Evolutionary conservation across 805 yeast species (phyloP).

Genomic region (Hanseniaspora thailandica): DNA sequence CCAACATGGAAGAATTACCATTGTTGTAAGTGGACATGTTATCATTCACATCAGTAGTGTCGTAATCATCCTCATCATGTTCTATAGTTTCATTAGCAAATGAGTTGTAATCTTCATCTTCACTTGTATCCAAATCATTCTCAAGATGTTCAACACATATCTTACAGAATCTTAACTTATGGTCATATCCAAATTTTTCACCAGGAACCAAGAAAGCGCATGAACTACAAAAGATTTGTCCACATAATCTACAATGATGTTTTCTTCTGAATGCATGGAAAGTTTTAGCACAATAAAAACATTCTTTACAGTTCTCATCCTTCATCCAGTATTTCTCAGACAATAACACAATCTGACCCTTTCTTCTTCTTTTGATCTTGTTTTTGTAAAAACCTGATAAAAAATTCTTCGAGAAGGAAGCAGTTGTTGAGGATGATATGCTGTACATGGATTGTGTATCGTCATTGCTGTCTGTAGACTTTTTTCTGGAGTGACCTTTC

Average conservation of each 20-base stretch:
- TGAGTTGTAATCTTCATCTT: slow-evolving; percentile 36
- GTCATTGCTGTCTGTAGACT: slow-evolving; percentile 23
- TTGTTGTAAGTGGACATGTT: slow-evolving; percentile 8
- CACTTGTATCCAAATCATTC: slow-evolving; percentile 47
- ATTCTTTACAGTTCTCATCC: slow-evolving; percentile 80
- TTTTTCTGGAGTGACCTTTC: slow-evolving; percentile 1
- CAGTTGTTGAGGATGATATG: slow-evolving; percentile 32
- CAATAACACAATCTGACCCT: slow-evolving; percentile 20
- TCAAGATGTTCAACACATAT: slow-evolving; percentile 55
- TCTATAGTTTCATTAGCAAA: slow-evolving; percentile 9
- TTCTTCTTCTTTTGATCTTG: slow-evolving; percentile 18
- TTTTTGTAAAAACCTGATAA: slow-evolving; percentile 32
- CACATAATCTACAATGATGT: slow-evolving; percentile 93
- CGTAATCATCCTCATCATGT: slow-evolving; percentile 5
- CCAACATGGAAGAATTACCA: background rate
- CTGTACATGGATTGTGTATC: slow-evolving; percentile 30
- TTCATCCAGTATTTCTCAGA: slow-evolving; percentile 87
- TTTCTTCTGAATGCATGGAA: slow-evolving; percentile 80
- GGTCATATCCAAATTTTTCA: slow-evolving; percentile 48
- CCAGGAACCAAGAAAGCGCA: slow-evolving; percentile 70
- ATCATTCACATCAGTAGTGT: background rate
- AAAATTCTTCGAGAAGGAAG: slow-evolving; percentile 34
- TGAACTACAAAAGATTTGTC: slow-evolving; percentile 79
- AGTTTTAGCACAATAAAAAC: slow-evolving; percentile 67
- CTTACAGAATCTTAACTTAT: slow-evolving; percentile 65